Conservation (phyloP, 306 rosid genomes). For the Nissolia schottii region DNA sequence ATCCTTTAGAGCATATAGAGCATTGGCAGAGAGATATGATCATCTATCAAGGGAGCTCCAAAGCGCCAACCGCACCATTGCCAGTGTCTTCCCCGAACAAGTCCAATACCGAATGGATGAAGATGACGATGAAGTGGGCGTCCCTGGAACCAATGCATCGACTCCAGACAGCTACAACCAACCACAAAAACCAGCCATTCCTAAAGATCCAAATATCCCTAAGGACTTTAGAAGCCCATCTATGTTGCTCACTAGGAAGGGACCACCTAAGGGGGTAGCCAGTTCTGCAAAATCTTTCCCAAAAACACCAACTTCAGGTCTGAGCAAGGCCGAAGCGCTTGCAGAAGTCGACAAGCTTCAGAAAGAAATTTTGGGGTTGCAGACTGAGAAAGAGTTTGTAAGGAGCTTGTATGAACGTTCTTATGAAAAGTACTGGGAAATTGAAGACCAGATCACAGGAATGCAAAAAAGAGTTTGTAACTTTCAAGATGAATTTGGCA, state of each 20-base stretch:
- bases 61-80: slow-evolving; percentile 87
- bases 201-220: slow-evolving; percentile 57
- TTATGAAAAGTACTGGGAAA: slow-evolving; percentile 66
- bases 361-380: slow-evolving; percentile 66
- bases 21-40: slow-evolving; percentile 78
- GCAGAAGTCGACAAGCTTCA: slow-evolving; percentile 65
- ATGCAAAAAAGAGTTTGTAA: slow-evolving; percentile 60
- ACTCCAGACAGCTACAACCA: slow-evolving; percentile 16
- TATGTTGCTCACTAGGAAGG: slow-evolving; percentile 48
- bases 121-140: slow-evolving; percentile 42
- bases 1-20: slow-evolving; percentile 63
- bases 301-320: slow-evolving; percentile 43
- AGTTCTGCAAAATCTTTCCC: slow-evolving; percentile 32
- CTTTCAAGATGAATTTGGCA: slow-evolving; percentile 71
- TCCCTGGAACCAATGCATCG: slow-evolving; percentile 32
- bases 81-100: slow-evolving; percentile 68
- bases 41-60: slow-evolving; percentile 76
- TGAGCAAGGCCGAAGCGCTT: slow-evolving; percentile 56
- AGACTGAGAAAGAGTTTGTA: slow-evolving; percentile 91
- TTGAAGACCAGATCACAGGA: slow-evolving; percentile 52
- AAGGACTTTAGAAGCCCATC: slow-evolving; percentile 47
- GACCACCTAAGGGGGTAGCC: slow-evolving; percentile 21
- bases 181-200: slow-evolving; percentile 35
- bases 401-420: slow-evolving; percentile 68
- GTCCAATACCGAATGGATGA: slow-evolving; percentile 62